A percentile compares a stretch with the other conserved stretches of the same genome.
phyloP scores from a whole-genome alignment of 192 early-diverging fungal genomes.

The Backusella macrospora region DNA sequence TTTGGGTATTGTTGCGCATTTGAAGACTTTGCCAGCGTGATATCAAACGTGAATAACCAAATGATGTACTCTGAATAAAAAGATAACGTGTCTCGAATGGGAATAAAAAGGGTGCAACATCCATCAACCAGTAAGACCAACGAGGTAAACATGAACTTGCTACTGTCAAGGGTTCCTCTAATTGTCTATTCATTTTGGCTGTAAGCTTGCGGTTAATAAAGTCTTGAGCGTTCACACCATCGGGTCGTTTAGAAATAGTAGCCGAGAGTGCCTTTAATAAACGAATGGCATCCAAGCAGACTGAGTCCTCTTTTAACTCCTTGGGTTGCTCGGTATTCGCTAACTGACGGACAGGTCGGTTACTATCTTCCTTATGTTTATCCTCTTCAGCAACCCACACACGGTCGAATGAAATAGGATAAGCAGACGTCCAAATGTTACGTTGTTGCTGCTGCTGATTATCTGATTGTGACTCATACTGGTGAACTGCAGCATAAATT shows the following conservation, averaged over 20 bases:
- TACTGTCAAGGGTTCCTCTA: slow-evolving; percentile 89
- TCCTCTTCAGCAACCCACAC: slow-evolving; percentile 32
- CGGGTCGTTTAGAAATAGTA: slow-evolving; percentile 40
- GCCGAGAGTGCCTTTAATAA: slow-evolving; percentile 47
- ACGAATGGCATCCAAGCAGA: slow-evolving; percentile 38
- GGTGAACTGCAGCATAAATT: slow-evolving; percentile 70
- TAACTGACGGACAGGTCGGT: slow-evolving; percentile 1
- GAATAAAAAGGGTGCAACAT: slow-evolving; percentile 75
- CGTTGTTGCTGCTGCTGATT: slow-evolving; percentile 2
- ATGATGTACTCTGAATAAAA: slow-evolving; percentile 81
- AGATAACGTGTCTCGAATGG: slow-evolving; percentile 80
- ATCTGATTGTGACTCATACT: slow-evolving; percentile 45
- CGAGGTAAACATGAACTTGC: slow-evolving; percentile 76
- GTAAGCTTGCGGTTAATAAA: slow-evolving; percentile 85
- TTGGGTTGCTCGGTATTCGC: slow-evolving; percentile 1
- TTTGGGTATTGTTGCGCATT: slow-evolving; percentile 35
- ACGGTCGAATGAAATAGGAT: slow-evolving; percentile 58
- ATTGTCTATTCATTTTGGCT: slow-evolving; percentile 83
- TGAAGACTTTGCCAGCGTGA: slow-evolving; percentile 57
- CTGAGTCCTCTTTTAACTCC: neutral
- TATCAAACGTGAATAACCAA: slow-evolving; percentile 86
- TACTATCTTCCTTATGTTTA: neutral
- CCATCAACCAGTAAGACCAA: slow-evolving; percentile 73
- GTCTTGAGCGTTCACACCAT: slow-evolving; percentile 31
- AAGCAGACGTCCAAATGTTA: slow-evolving; percentile 62